Evolutionary conservation across 129 eudicot species (phyloP).

Genomic region (Lactuca sativa): DNA sequence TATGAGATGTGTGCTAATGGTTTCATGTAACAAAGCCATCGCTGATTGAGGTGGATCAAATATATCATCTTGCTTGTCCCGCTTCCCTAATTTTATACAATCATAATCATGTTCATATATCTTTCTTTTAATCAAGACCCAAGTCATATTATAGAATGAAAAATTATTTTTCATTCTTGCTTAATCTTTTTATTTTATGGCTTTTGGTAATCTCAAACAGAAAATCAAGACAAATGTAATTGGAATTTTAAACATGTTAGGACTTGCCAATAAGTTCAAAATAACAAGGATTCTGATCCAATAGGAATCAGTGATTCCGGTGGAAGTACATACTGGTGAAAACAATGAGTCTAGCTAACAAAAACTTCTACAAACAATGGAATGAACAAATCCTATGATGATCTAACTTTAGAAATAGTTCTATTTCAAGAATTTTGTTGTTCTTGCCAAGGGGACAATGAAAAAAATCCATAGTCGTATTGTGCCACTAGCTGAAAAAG

Average conservation of each 20-base stretch:
- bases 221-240: conserved; percentile 91
- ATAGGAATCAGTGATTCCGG: too few relatives aligned
- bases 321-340: too few relatives aligned
- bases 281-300: too few relatives aligned
- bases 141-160: neutral
- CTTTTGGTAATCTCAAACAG: conserved; percentile 31
- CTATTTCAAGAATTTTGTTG: too few relatives aligned
- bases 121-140: conserved; percentile 4
- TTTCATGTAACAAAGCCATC: conserved; percentile 64
- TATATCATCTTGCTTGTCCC: conserved; percentile 87
- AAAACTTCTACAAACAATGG: too few relatives aligned
- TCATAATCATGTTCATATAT: conserved; percentile 82
- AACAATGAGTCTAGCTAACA: too few relatives aligned
- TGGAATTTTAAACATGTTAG: conserved; percentile 87
- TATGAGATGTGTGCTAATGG: conserved; percentile 9
- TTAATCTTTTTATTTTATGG: conserved; percentile 1
- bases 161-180: neutral
- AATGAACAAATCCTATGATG: too few relatives aligned
- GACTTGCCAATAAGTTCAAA: conserved; percentile 53
- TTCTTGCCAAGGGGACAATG: too few relatives aligned
- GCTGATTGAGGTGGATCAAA: conserved; percentile 77
- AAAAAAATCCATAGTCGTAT: too few relatives aligned
- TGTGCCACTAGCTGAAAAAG: too few relatives aligned
- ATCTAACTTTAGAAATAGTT: too few relatives aligned
- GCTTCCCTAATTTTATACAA: conserved; percentile 82